phyloP scores from a whole-genome alignment of 768 basidiomycete species.

The Trametes sanguinea region DNA sequence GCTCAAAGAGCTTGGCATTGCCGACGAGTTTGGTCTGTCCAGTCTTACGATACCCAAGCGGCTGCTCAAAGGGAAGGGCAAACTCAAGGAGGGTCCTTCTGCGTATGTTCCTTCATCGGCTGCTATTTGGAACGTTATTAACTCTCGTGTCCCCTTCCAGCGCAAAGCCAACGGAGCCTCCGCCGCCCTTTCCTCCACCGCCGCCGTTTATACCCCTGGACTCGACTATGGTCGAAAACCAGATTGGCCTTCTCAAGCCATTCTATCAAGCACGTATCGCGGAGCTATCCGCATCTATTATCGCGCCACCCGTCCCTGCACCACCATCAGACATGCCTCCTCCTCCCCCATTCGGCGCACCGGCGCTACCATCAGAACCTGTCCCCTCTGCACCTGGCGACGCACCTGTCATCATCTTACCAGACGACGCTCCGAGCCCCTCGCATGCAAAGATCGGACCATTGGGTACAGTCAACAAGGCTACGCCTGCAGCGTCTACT shows the following conservation, averaged over 20 bases:
- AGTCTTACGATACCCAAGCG: constrained; percentile 77
- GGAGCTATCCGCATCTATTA: constrained; percentile 37
- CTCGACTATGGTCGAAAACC: constrained; percentile 62
- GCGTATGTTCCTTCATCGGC: constrained; percentile 46
- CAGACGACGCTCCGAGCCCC: constrained; percentile 63
- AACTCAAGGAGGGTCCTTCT: constrained; percentile 41
- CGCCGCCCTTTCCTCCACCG: constrained; percentile 83
- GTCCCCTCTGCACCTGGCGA: constrained; percentile 21
- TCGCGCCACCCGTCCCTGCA: constrained; percentile 22
- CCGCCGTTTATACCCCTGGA: constrained; percentile 77
- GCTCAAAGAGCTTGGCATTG: constrained; percentile 84
- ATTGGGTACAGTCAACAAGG: constrained; percentile 70
- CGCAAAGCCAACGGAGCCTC: constrained; percentile 69
- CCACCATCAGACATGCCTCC: constrained; percentile 24
- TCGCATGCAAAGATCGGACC: constrained; percentile 76
- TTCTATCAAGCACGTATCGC: constrained; percentile 69
- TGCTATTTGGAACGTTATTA: background rate
- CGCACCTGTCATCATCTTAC: constrained; percentile 42
- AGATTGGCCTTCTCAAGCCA: constrained; percentile 81
- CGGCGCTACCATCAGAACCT: background rate
- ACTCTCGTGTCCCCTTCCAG: constrained; percentile 34
- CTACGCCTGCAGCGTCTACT: constrained; percentile 42
- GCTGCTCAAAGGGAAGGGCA: constrained; percentile 67
- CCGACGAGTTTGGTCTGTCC: constrained; percentile 78
- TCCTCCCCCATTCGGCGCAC: constrained; percentile 12